These are phyloP conservation scores for Entomortierella parvispora DNA, from an alignment of 192 early-diverging fungal genomes.

Conservation along the genomic window DNA sequence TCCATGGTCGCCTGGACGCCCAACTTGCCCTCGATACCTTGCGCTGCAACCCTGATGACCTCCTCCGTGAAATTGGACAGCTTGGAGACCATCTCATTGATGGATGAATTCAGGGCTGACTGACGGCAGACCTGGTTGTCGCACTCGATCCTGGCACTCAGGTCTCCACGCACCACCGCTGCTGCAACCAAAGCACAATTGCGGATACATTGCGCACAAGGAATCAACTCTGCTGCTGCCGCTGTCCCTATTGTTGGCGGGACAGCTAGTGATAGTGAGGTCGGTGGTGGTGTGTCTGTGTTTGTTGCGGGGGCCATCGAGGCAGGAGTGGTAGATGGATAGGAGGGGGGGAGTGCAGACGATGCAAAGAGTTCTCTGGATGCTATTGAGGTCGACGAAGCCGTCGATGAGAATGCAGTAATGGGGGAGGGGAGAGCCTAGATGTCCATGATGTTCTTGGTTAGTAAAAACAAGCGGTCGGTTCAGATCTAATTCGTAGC, in stretches of 20 bases:
- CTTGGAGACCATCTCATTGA: slow-evolving; percentile 72
- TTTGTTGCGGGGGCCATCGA: slow-evolving; percentile 25
- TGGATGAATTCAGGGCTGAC: slow-evolving; percentile 55
- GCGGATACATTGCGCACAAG: slow-evolving; percentile 57
- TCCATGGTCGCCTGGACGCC: slow-evolving; percentile 70
- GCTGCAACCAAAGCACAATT: slow-evolving; percentile 59
- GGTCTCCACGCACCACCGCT: slow-evolving; percentile 58
- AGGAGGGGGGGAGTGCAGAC: background rate
- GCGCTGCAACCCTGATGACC: slow-evolving; percentile 74
- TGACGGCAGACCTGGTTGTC: slow-evolving; percentile 45
- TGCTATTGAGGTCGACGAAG: too few species aligned
- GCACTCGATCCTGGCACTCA: slow-evolving; percentile 57
- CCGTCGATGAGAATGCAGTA: too few species aligned
- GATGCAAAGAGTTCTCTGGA: background rate
- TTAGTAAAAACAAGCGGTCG: too few species aligned
- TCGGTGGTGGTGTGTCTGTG: slow-evolving; percentile 31
- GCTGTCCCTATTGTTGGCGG: slow-evolving; percentile 5
- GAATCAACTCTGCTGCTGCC: slow-evolving; percentile 26
- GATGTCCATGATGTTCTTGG: too few species aligned
- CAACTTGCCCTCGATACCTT: slow-evolving; percentile 78
- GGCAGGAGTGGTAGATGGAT: slow-evolving; percentile 7
- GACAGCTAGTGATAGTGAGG: slow-evolving; percentile 19
- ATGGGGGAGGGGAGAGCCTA: too few species aligned
- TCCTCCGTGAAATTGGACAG: slow-evolving; percentile 65
- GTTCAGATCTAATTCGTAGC: too few species aligned